A percentile compares a stretch with the other conserved stretches of the same genome.
phyloP scores from a whole-genome alignment of 768 basidiomycete species.

The Lanmaoa pseudosensibilis region DNA sequence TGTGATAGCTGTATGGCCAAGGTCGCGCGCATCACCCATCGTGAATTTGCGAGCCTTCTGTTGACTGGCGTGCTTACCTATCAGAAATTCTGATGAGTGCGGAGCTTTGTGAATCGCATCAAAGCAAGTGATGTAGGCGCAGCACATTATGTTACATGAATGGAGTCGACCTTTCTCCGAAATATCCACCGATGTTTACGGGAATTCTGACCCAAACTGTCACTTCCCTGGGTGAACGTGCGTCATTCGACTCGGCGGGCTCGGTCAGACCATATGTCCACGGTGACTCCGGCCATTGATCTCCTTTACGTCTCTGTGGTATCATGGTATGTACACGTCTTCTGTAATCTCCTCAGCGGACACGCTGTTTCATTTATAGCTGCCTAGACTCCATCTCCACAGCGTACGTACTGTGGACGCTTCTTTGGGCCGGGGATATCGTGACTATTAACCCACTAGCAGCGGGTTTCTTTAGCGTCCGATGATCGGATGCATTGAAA shows the following conservation, averaged over 20 bases:
- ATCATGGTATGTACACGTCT: constrained; percentile 11
- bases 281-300: constrained; percentile 10
- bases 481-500: constrained; percentile 20
- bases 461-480: constrained; percentile 13
- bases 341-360: constrained; percentile 4
- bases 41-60: background rate
- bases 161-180: constrained; percentile 3
- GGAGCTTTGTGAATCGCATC: background rate
- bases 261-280: background rate
- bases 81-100: background rate
- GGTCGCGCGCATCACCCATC: background rate
- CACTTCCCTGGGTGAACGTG: constrained; percentile 1
- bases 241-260: background rate
- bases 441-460: constrained; percentile 9
- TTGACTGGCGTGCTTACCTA: background rate
- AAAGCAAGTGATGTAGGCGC: background rate
- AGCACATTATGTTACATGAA: constrained; percentile 4
- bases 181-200: constrained; percentile 4
- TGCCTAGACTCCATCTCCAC: constrained; percentile 16
- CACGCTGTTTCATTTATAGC: constrained; percentile 9
- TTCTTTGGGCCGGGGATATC: constrained; percentile 14
- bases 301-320: constrained; percentile 14
- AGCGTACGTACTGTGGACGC: constrained; percentile 16
- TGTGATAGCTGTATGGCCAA: constrained; percentile 20
- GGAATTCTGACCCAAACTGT: background rate